Percentiles rank a stretch among this genome's conserved stretches.
These are phyloP conservation scores for Kwoniella sp. DNA, from an alignment of 768 basidiomycete genomes.

Conservation along the genomic window DNA sequence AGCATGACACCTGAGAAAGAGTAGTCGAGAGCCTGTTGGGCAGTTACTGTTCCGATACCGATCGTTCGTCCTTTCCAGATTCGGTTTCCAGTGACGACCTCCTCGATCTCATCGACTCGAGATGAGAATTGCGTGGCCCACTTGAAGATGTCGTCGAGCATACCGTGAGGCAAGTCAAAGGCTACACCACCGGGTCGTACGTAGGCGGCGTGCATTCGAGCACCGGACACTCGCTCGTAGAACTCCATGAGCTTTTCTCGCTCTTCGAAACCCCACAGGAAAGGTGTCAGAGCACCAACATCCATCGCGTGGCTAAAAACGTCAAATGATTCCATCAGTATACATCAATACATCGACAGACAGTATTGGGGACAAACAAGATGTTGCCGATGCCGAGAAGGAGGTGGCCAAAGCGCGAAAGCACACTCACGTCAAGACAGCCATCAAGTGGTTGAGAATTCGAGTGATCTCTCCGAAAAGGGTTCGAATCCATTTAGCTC, in stretches of 20 bases:
- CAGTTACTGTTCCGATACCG: conserved; percentile 85
- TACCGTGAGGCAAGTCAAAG: conserved; percentile 94
- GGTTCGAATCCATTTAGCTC: conserved; percentile 97
- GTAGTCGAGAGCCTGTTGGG: conserved; percentile 87
- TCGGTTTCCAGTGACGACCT: conserved; percentile 94
- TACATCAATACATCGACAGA: background rate
- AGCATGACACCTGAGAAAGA: conserved; percentile 97
- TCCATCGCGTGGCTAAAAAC: conserved; percentile 57
- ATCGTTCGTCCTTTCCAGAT: conserved; percentile 97
- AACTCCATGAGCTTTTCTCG: conserved; percentile 99
- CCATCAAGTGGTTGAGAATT: conserved; percentile 96
- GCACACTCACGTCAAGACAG: conserved; percentile 69
- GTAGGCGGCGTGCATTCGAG: conserved; percentile 96
- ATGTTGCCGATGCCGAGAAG: no score
- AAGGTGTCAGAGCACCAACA: conserved; percentile 95
- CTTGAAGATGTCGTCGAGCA: conserved; percentile 96
- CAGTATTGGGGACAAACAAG: no score
- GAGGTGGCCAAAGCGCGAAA: no score
- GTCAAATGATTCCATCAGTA: background rate
- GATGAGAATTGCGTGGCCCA: conserved; percentile 94
- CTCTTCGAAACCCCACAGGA: conserved; percentile 99
- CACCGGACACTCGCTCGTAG: conserved; percentile 98
- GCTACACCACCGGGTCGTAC: conserved; percentile 97
- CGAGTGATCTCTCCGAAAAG: conserved; percentile 96
- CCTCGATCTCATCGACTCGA: conserved; percentile 94